Evolutionary conservation across 345 rosid species (phyloP), one percentile per base, ranked within the genome.

Genomic region (Firmiana major): DNA sequence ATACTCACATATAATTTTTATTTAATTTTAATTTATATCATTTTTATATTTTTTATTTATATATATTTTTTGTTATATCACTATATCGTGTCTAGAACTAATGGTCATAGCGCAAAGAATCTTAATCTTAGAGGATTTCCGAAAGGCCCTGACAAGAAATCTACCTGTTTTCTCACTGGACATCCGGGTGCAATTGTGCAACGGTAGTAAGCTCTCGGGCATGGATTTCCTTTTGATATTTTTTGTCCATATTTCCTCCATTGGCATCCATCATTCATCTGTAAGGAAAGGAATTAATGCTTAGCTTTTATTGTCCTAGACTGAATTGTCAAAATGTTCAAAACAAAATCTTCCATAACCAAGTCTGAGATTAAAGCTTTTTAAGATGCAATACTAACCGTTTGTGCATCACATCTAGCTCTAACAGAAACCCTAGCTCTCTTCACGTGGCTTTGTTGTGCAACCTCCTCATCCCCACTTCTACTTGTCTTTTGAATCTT

Each of bases 181-280:
- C 98, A 94, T 13, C 87, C 88, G 24, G 92, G 83, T 63, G 93
- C 88, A 78, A 92, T 89, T 0, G 98, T 94, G 85, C 97, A 94
- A 19, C 97, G 97, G 77, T 91, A 94, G 66, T 94, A 94, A 38
- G 94, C 97, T 79, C 94, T 87, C 11, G 98, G 98, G 75, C 98
- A 92, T 51, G 98, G 97, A 63, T 92, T 94, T 63, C 93, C 97
- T 85, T 94, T 94, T 0, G 97, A 82, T 58, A 91, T 90, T 77
- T 94, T 94, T 79, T 94, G 97, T 38, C 98, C 98, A 77, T 94
- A 94, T 88, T 94, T 94, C 81, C 97, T 90, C 98, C 98, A 94
- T 78, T 94, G 98, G 73, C 98, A 92, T 42, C 98, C 98, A 85
- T 94, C 98, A 48, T 88, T 91, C 94, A 94, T 91, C 98, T 94